phyloP scores from a whole-genome alignment of 768 basidiomycete species.

The Mycena sanguinolenta region DNA sequence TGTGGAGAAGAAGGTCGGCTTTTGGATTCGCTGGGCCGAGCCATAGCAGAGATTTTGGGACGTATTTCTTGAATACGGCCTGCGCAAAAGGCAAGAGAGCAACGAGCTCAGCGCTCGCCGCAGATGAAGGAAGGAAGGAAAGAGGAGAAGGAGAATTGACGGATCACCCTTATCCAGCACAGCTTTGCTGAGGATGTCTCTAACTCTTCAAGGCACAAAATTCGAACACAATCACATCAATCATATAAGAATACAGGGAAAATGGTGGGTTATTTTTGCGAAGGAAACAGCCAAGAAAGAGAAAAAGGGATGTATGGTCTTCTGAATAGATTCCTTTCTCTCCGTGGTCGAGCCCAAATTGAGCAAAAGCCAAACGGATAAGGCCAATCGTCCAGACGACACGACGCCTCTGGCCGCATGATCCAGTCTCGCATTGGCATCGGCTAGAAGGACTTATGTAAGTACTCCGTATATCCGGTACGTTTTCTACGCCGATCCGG shows the following conservation, averaged over 20 bases:
- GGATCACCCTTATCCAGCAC: conserved; percentile 23
- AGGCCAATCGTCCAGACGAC: conserved; percentile 3
- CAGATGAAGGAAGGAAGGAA: neutral
- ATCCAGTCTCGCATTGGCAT: neutral
- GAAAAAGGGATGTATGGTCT: neutral
- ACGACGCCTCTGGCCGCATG: too few relatives aligned
- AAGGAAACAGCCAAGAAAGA: neutral
- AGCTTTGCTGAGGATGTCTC: neutral
- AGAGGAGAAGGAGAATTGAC: neutral
- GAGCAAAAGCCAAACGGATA: neutral
- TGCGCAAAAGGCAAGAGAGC: neutral
- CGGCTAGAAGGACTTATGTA: too few relatives aligned
- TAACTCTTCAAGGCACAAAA: neutral
- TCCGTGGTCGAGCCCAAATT: neutral
- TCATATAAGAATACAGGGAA: neutral
- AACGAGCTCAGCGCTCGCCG: neutral
- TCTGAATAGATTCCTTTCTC: neutral
- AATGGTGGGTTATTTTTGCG: neutral
- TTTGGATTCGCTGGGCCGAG: conserved; percentile 18
- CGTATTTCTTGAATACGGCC: neutral
- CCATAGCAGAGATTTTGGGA: conserved; percentile 6
- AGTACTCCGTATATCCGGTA: too few relatives aligned
- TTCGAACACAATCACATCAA: neutral
- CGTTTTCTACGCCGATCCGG: too few relatives aligned
- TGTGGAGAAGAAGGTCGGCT: conserved; percentile 72